Conservation (phyloP, 169 alveolate genomes). For the Toxoplasma gondii region DNA sequence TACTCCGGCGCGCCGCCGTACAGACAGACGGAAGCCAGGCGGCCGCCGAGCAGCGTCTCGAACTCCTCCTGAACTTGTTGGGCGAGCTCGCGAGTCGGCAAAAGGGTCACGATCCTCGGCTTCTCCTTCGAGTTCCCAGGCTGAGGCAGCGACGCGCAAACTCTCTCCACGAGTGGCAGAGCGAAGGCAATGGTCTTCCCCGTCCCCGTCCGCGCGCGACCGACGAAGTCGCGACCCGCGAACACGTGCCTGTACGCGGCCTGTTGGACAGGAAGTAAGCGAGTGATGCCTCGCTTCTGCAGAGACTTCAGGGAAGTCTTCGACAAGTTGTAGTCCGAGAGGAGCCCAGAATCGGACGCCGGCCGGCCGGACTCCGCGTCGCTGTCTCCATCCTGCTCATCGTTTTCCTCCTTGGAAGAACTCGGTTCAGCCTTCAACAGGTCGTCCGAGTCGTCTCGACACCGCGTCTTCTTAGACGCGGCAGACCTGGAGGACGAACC, state of each 20-base stretch:
- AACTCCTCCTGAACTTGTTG: conserved; percentile 61
- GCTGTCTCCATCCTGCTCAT: neutral
- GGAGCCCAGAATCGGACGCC: neutral
- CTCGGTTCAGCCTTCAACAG: neutral
- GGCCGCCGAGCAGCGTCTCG: neutral
- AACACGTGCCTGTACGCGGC: neutral
- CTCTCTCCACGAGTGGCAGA: conserved; percentile 51
- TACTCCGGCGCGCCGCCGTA: conserved; percentile 52
- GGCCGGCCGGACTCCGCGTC: neutral
- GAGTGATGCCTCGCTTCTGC: neutral
- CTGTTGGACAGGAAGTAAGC: neutral
- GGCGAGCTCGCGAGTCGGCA: conserved; percentile 63
- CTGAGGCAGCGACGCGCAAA: neutral
- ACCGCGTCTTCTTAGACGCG: too few relatives aligned
- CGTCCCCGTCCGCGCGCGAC: conserved; percentile 62
- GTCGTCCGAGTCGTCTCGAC: neutral
- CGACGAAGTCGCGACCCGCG: conserved; percentile 43
- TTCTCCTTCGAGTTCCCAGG: neutral
- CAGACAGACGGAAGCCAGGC: conserved; percentile 25
- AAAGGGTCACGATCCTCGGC: conserved; percentile 1
- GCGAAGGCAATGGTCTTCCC: conserved; percentile 67
- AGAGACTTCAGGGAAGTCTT: neutral
- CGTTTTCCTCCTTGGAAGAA: neutral
- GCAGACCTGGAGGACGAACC: too few relatives aligned
- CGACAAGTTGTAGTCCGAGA: neutral